Base-by-base conservation (phyloP, 345 rosid genomes). In the Hypericum androsaemum region DNA sequence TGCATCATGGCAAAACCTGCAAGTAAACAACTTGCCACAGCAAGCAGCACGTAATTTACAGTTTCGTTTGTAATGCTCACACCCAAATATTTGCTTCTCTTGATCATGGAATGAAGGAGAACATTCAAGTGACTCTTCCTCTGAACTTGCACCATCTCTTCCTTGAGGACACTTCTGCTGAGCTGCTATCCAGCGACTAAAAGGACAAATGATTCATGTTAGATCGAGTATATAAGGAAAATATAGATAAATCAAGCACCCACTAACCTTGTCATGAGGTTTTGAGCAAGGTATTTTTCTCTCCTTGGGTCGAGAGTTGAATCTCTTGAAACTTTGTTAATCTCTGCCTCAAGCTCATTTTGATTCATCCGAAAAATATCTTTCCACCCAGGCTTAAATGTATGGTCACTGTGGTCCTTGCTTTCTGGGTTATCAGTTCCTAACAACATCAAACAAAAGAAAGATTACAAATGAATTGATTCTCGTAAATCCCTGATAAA, bases 1-100 rank as follows among this genome's bases (percentile, higher is more conserved):
- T 75, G 82, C 77, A 62, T 86, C 95, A 59, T 86, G 95, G 64
- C 95, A 82, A 62, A 80, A 74, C 54, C 86, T 77, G 72, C 95
- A 82, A 3, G 90, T 61, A 63, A 63, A 83, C 58, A 86, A 73
- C 69, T 82, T 74, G 47, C 81, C 74, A 38, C 95, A 86, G 59
- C 95, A 86, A 62, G 79, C 76, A 47, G 90, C 85, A 40, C 79
- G 83, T 38, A 82, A 77, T 66, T 82, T 86, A 65, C 95, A 83
- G 61, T 77, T 86, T 68, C 95, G 75, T 61, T 75, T 86, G 72
- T 86, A 86, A 61, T 86, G 95, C 43, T 79, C 86, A 61, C 95
- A 86, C 16, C 90, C 95, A 62, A 74, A 77, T 11, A 73, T 61
- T 52, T 63, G 69, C 63, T 64, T 79, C 58, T 80, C 74, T n/a